Conservation (phyloP, 495 filamentous ascomycete genomes). For the Talaromyces trachyspermus region DNA sequence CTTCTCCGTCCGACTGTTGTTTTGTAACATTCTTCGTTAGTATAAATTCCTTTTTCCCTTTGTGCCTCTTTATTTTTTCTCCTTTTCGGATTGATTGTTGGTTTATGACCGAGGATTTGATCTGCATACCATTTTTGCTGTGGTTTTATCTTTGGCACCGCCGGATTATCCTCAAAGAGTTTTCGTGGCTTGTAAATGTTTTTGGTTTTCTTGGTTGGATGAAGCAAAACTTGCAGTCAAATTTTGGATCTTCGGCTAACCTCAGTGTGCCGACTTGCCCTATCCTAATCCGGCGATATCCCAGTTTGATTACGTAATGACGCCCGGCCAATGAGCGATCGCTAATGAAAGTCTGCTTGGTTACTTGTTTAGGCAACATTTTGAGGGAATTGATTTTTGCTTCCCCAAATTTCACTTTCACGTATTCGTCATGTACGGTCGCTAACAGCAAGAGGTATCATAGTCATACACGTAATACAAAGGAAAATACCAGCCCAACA, state of each 20-base stretch:
- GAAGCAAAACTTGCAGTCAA: not conserved
- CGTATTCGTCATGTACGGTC: conserved; percentile 9
- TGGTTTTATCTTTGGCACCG: conserved; percentile 27
- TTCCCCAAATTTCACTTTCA: conserved; percentile 10
- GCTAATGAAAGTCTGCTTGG: too few species aligned
- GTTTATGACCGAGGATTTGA: too few species aligned
- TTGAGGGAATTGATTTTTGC: not conserved
- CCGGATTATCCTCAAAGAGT: conserved; percentile 63
- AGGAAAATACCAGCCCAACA: conserved; percentile 30
- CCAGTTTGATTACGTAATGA: not conserved
- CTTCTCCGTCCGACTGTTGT: conserved; percentile 72
- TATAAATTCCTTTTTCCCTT: not conserved
- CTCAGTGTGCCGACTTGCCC: conserved; percentile 8
- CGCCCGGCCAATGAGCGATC: not conserved
- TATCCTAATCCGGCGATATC: not conserved
- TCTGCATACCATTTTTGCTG: conserved; percentile 30
- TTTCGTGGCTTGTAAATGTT: conserved; percentile 8
- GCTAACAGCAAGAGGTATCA: conserved; percentile 37
- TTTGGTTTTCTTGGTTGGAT: conserved; percentile 1
- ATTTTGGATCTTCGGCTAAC: conserved; percentile 6
- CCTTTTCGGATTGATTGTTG: too few species aligned
- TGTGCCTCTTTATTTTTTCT: too few species aligned
- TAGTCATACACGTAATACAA: conserved; percentile 40
- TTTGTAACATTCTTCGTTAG: conserved; percentile 5
- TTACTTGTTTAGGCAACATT: too few species aligned